These are phyloP conservation scores for Lodderomyces beijingensis DNA, from an alignment of 1,139 yeast species.

Conservation along the genomic window DNA sequence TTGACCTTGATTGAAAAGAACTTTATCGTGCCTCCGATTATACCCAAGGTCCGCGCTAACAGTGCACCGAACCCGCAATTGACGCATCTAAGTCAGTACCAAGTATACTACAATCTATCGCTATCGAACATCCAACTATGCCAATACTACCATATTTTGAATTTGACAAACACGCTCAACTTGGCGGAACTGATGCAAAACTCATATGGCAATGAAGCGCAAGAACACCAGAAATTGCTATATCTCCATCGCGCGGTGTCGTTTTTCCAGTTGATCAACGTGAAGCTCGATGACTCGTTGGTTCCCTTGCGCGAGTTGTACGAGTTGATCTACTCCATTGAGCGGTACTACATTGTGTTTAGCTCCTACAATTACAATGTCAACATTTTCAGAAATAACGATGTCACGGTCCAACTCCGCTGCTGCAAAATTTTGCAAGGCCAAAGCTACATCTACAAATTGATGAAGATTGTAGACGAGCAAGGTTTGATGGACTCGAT, in stretches of 20 bases:
- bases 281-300: constrained; percentile 18
- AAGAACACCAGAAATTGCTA: constrained; percentile 33
- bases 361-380: constrained; percentile 25
- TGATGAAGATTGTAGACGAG: constrained; percentile 15
- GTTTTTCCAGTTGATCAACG: constrained; percentile 32
- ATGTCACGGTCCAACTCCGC: constrained; percentile 13
- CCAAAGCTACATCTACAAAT: constrained; percentile 12
- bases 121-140: constrained; percentile 30
- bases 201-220: constrained; percentile 16
- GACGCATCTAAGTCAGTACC: constrained; percentile 21
- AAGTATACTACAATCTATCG: constrained; percentile 33
- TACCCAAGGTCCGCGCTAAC: constrained; percentile 11
- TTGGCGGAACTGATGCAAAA: constrained; percentile 5
- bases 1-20: constrained; percentile 27
- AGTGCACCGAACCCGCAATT: constrained; percentile 3
- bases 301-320: constrained; percentile 33
- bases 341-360: constrained; percentile 29
- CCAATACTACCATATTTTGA: constrained; percentile 32
- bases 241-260: constrained; percentile 34
- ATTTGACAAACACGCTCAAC: constrained; percentile 16
- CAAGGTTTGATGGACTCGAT: constrained; percentile 12
- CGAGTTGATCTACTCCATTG: constrained; percentile 30
- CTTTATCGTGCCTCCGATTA: constrained; percentile 24
- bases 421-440: too few relatives aligned
- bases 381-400: constrained; percentile 19